Evolutionary conservation across 2,329 filamentous ascomycete genomes (phyloP), one percentile per base, ranked within the genome.

Genomic region (Pseudogymnoascus sp.): DNA sequence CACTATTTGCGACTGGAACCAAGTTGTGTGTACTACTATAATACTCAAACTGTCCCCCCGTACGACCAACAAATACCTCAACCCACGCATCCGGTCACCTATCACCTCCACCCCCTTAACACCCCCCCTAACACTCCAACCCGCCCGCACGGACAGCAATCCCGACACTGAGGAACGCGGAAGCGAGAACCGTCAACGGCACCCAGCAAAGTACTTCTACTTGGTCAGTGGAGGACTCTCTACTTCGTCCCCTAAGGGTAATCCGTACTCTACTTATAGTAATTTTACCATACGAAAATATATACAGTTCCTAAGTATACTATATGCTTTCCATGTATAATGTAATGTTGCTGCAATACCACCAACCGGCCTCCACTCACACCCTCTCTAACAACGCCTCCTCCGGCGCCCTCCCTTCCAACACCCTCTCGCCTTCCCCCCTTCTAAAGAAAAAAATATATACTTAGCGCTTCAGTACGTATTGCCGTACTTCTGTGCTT

Each of bases 71-170:
- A 53, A 53, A 53, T 53, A 53, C 23, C 44, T n/a, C 44, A 53
- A 53, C 44, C 44, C 44, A 53, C 44, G n/a, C 23, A 53, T 31
- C 44, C 44, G 44, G 44, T 53, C 44, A 31, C 44, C 44, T 16
- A 53, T 16, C 47, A 11, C 25, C 47, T 11, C 23, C 4, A 16
- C 47, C 23, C 47, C 44, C 16, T 6, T 50, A 50, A 10, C 23
- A 28, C 21, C 23, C 44, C 38, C 38, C 18, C 21, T 47, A 47
- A 47, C 40, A 21, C 4, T 18, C 44, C 44, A 50, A 53, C 47
- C 47, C 47, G 47, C 47, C 25, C 47, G 47, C 47, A 53, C 47
- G 47, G 47, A 53, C 47, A 31, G 47, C 47, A 53, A 53, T 53
- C 47, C 47, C 47, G 47, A 53, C 47, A 31, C 47, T 53, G 47